Percentiles rank a stretch among this genome's conserved stretches.
Evolutionary conservation across 768 basidiomycete species (phyloP).

Genomic region (Leccinum boreale): DNA sequence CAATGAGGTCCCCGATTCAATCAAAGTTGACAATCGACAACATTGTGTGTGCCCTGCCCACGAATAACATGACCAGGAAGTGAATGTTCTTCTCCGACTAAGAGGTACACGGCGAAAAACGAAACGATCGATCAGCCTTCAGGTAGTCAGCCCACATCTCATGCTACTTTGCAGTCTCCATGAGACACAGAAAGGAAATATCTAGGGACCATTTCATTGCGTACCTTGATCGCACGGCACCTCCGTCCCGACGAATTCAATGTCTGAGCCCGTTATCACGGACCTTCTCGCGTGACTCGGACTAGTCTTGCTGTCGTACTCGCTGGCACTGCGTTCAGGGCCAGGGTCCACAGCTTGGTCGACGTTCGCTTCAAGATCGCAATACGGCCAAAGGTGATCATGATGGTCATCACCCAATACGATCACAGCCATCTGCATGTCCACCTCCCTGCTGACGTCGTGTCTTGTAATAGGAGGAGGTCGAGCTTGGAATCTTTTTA

Average conservation of each 20-base stretch:
- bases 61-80: no score
- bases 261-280: background rate
- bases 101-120: no score
- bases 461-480: background rate
- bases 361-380: background rate
- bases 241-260: background rate
- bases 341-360: background rate
- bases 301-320: background rate
- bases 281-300: background rate
- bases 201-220: background rate
- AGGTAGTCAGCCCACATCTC: no score
- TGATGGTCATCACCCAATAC: background rate
- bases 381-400: background rate
- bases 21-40: no score
- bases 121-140: no score
- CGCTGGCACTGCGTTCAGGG: background rate
- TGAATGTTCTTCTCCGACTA: no score
- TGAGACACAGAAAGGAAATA: no score
- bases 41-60: no score
- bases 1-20: no score
- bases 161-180: no score
- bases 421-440: slow-evolving; percentile 15
- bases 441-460: slow-evolving; percentile 16
- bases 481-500: slow-evolving; percentile 5
- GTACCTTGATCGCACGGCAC: background rate